Base-by-base conservation (phyloP, 1,284 basidiomycete species). In the Ceratorhiza oryzae-sativae region DNA sequence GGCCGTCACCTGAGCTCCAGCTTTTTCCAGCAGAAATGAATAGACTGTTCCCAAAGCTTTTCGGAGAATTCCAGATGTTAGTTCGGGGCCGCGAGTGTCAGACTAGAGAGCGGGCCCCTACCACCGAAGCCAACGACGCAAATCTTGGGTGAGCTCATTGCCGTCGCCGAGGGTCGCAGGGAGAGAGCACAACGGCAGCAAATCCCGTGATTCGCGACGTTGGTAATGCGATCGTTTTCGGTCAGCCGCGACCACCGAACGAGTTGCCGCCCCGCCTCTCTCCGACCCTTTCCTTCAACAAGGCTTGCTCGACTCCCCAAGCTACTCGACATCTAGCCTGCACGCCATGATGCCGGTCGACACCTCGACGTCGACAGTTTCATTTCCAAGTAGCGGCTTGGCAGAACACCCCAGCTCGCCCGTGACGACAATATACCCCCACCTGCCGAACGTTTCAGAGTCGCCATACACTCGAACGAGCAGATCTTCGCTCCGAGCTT, bases 31-130 rank as follows among this genome's bases (percentile, higher is more conserved):
- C 9, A 78, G 77, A 45, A 76, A 80, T 6, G 77, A 77, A 72
- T 81, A 81, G 12, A 81, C 45, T 12, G 79, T 77, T 2, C 80
- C 80, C 48, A 81, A 79, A 6, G 79, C 80, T 80, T 55, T 25
- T n/a, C 20, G 18, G 30, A 18, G 27, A 61, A 25, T 30, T 13
- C 18, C 10, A 53, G 30, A 13, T 8, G 62, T 62, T 62, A 49
- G 58, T 25, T 49, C 30, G 32, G 45, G 36, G n/a, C 32, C 34
- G 23, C 1, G 13, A 18, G 6, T 34, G 48, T 41, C 10, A 30
- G 15, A 53, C n/a, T 12, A 42, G 20, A 36, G 20, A 59, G 20
- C 25, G 56, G 56, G 23, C 23, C 20, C 73, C 13, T 56, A 77
- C 76, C 76, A 56, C 76, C 76, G 36, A 76, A 73, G n/a, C 76